Evolutionary conservation across 2,329 filamentous ascomycete species (phyloP), one percentile per base, ranked within the genome.

Genomic region (Cytospora schulzeri): DNA sequence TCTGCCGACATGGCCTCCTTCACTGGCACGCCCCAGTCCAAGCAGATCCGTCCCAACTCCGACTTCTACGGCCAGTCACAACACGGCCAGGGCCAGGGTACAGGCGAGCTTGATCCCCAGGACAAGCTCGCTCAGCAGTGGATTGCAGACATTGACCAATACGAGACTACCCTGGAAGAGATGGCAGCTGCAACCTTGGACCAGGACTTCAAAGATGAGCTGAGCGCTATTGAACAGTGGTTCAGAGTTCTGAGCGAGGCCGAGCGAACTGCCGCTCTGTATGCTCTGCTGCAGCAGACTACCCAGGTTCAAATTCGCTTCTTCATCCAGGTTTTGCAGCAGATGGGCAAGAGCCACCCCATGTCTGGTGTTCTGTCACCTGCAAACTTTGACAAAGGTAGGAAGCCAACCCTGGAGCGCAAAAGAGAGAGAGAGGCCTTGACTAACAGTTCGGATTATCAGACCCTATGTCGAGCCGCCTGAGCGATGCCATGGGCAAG

Each of bases 191-290:
- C 95, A 31, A 98, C 95, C n/a, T 83, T 98, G 62, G 95, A 99
- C 75, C 95, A 99, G 81, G 95, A 99, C 75, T 99, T 99, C 83
- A 99, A 99, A 81, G 95, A 98, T 78, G 95, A 99, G 78, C 86
- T 99, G 67, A 97, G 93, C 75, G 95, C 95, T 70, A 99, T 99
- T 74, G 95, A 99, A 80, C 95, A 99, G 82, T 99, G 95, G 95
- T 99, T 99, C 78, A 90, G 93, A 68, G 95, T 99, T 61, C 82
- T 99, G 69, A 98, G 94, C 74, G 95, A 98, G 79, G 93, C 95
- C 31, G 95, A 99, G 79, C 87, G 95, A 68, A 99, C 95, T 24
- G 95, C 95, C 67, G 95, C 95, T 57, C 81, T 98, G 65, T 99
- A 99, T 76, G 94, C 95, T 67, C 83, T 99, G 71, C 84, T 99